Evolutionary conservation across 768 basidiomycete genomes (phyloP).

Genomic region (Naganishia kalamii): DNA sequence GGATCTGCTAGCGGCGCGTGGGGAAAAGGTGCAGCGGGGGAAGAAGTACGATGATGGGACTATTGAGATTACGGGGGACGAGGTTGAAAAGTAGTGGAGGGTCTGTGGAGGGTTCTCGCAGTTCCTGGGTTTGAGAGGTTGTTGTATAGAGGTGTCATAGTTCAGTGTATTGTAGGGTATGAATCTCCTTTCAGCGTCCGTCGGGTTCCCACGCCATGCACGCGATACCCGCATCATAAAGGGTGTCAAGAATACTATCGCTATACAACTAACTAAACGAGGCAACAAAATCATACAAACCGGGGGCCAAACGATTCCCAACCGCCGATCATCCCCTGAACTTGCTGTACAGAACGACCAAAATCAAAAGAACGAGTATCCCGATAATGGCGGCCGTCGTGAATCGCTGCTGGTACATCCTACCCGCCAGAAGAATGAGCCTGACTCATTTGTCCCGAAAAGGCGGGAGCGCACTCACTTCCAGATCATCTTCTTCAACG

Average conservation of each 20-base stretch:
- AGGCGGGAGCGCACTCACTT: conserved; percentile 56
- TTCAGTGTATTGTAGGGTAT: neutral
- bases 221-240: too few species aligned
- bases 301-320: neutral
- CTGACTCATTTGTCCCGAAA: neutral
- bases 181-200: neutral
- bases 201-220: too few species aligned
- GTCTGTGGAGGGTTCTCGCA: neutral
- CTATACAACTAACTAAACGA: neutral
- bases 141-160: neutral
- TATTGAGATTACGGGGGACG: conserved; percentile 14
- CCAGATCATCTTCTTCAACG: conserved; percentile 90
- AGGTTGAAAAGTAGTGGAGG: neutral
- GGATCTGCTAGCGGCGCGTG: conserved; percentile 68
- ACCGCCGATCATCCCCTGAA: conserved; percentile 17
- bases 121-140: neutral
- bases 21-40: conserved; percentile 60
- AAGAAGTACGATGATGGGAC: conserved; percentile 20
- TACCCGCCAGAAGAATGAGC: conserved; percentile 43
- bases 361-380: conserved; percentile 75
- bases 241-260: neutral
- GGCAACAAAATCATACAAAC: neutral
- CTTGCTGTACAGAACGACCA: conserved; percentile 41
- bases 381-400: conserved; percentile 79
- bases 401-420: conserved; percentile 95